Evolutionary conservation across 108 stramenopile species (phyloP).

Genomic region (Pelagomonas calceolata): DNA sequence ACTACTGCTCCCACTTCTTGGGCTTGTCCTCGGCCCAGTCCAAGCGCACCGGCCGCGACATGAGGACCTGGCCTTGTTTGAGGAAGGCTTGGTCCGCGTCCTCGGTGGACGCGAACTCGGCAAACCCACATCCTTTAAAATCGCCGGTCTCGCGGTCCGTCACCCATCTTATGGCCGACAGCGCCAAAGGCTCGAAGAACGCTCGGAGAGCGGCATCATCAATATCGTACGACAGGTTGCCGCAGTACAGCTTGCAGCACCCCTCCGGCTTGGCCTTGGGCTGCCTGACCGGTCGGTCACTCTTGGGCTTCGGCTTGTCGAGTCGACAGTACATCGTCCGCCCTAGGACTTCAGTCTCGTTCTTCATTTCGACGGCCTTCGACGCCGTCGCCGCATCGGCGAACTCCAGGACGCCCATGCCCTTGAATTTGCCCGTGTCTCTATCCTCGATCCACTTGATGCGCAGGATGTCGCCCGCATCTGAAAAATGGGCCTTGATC

Average conservation of each 20-base stretch:
- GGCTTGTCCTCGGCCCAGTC: constrained; percentile 66
- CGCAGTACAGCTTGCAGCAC: constrained; percentile 85
- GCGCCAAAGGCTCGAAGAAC: constrained; percentile 80
- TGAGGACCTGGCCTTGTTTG: constrained; percentile 68
- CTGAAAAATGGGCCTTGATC: background rate
- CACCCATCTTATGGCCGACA: constrained; percentile 73
- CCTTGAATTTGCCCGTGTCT: constrained; percentile 14
- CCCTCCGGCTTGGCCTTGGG: constrained; percentile 64
- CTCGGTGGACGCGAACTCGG: constrained; percentile 77
- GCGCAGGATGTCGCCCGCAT: background rate
- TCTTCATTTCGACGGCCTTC: constrained; percentile 68
- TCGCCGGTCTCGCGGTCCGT: constrained; percentile 88
- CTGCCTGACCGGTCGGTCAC: constrained; percentile 44
- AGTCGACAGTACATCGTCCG: constrained; percentile 58
- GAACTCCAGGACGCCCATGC: constrained; percentile 63
- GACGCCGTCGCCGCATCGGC: constrained; percentile 55
- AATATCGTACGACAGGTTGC: constrained; percentile 87
- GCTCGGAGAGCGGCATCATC: constrained; percentile 78
- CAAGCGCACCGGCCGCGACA: constrained; percentile 79
- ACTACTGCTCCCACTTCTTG: constrained; percentile 2
- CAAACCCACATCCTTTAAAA: constrained; percentile 92
- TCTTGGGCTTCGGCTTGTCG: background rate
- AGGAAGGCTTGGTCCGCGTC: constrained; percentile 70
- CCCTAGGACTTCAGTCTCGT: constrained; percentile 80
- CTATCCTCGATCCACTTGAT: constrained; percentile 1